Base-by-base conservation (phyloP, 164 flowering plant species). In the Vitis rotundifolia region DNA sequence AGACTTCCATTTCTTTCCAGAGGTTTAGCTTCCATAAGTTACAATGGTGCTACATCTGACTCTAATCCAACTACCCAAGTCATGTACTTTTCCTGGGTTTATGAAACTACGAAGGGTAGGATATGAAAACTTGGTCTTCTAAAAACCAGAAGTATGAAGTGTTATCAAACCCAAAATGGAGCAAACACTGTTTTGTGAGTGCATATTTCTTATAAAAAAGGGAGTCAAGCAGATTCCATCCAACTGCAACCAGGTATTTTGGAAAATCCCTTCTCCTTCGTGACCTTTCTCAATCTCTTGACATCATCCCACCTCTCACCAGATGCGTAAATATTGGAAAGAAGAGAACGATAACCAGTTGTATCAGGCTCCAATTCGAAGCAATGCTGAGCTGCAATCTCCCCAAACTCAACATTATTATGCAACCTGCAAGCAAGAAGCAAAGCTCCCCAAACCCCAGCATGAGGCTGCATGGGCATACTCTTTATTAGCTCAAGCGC, bases 381-480 rank as follows among this genome's bases (percentile, higher is more conserved):
- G 71, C 86, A 83, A 65, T 78, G 76, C 56, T 49, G 48, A 59
- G 77, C 81, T 48, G 83, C 83, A 58, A 78, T 68, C 73, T 83
- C 86, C 37, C 83, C 86, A 44, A 80, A 64, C 69, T 78, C 80
- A 56, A 80, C 75, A 68, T 72, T 80, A 63, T 73, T 63, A 62
- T 80, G 82, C 31, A 72, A 59, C 16, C 60, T 67, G 63, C 82
- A 80, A 31, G 78, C 86, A 29, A 71, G 77, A 66, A 80, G 80
- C 65, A 83, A 56, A 59, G 84, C 83, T 57, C 86, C 83, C 86
- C 86, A 83, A n/a, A 80, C 83, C 54, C 78, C 83, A 52, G 72
- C 69, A 57, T 76, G 74, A 49, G 82, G 75, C 69, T 74, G 65
- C 71, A 78, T 68, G 3, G 83, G 86, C 86, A 82, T 80, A 44